Evolutionary conservation across 2,329 filamentous ascomycete genomes (phyloP).

Genomic region (Venturia aucupariae): DNA sequence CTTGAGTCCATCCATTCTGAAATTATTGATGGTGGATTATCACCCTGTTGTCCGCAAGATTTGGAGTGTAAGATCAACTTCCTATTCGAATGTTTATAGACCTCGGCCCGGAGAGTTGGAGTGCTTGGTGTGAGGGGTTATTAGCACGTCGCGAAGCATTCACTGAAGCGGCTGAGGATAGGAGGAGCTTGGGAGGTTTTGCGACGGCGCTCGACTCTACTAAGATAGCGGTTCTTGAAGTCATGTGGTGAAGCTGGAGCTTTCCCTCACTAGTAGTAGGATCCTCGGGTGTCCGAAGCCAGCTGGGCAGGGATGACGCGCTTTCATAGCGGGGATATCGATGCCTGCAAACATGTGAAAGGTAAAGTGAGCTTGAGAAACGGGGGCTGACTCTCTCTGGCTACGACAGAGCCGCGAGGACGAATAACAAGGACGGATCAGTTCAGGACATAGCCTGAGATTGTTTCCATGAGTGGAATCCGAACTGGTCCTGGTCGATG

Average conservation of each 20-base stretch:
- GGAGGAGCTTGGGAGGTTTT: neutral
- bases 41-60: neutral
- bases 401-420: neutral
- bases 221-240: neutral
- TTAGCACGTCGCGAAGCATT: neutral
- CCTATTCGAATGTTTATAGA: neutral
- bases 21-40: neutral
- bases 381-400: neutral
- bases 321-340: neutral
- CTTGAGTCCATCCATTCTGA: slow-evolving; percentile 8
- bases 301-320: neutral
- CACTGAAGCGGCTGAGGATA: neutral
- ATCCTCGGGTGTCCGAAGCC: neutral
- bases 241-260: neutral
- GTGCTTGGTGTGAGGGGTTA: neutral
- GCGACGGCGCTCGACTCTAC: too few species aligned
- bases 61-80: neutral
- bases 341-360: neutral
- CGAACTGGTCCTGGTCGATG: neutral
- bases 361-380: neutral
- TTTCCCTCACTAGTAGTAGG: neutral
- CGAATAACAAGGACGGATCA: too few species aligned
- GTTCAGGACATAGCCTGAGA: neutral
- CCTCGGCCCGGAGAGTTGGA: neutral
- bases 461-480: neutral